Percentiles rank a stretch among this genome's conserved stretches.
Evolutionary conservation across 352 stramenopile genomes (phyloP).

Genomic region (Phytopythium montanum): DNA sequence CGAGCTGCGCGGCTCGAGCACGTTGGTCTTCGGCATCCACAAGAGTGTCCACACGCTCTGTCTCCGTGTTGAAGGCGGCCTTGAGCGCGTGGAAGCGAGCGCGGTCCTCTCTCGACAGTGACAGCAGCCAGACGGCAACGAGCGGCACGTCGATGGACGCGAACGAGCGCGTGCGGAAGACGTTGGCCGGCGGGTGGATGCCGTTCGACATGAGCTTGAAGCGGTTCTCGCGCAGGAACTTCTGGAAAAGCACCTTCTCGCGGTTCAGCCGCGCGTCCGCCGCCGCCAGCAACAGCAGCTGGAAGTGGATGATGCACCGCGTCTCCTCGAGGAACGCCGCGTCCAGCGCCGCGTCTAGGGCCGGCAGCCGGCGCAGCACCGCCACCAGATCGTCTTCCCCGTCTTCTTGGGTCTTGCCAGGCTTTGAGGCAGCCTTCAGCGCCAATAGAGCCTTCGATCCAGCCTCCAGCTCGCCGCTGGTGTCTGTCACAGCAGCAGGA

Average conservation of each 20-base stretch:
- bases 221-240: slow-evolving; percentile 92
- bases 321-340: slow-evolving; percentile 87
- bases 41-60: slow-evolving; percentile 74
- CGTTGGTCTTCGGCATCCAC: slow-evolving; percentile 70
- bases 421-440: slow-evolving; percentile 1
- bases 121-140: slow-evolving; percentile 88
- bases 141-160: slow-evolving; percentile 89
- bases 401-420: slow-evolving; percentile 1
- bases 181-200: slow-evolving; percentile 87
- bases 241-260: slow-evolving; percentile 92
- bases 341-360: slow-evolving; percentile 74
- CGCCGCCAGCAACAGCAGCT: slow-evolving; percentile 87
- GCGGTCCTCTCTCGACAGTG: slow-evolving; percentile 77
- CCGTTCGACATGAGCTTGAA: slow-evolving; percentile 94
- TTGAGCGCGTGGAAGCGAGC: slow-evolving; percentile 88
- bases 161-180: slow-evolving; percentile 88
- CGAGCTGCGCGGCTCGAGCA: slow-evolving; percentile 36
- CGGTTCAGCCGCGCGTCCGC: slow-evolving; percentile 83
- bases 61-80: slow-evolving; percentile 82
- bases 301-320: slow-evolving; percentile 88
- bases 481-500: not conserved
- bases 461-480: slow-evolving; percentile 14
- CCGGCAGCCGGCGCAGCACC: slow-evolving; percentile 54
- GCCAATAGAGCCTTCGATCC: slow-evolving; percentile 4
- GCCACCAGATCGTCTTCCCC: slow-evolving; percentile 50